Conservation (phyloP, 805 yeast species). For the Naumovozyma castellii region DNA sequence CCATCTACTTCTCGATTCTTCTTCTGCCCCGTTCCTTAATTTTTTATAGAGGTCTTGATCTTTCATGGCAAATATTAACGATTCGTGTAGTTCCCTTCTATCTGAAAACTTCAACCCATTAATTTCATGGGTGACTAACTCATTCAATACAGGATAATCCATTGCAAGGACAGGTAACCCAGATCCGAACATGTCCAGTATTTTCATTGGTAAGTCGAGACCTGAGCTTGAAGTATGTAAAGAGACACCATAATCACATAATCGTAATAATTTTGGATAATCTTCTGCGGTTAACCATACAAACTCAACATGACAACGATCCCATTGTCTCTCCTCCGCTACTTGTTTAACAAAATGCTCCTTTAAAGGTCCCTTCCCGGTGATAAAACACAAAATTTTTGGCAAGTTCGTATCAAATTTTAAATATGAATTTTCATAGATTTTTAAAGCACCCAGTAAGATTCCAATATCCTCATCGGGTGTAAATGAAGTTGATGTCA, state of each 20-base stretch:
- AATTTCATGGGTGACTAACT: conserved; percentile 55
- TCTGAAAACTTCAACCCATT: conserved; percentile 59
- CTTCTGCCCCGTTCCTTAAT: conserved; percentile 58
- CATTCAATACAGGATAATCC: conserved; percentile 65
- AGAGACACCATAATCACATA: conserved; percentile 83
- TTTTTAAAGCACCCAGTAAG: conserved; percentile 56
- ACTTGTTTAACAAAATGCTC: conserved; percentile 42
- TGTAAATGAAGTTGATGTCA: conserved; percentile 88
- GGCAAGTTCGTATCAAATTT: conserved; percentile 30
- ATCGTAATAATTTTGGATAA: conserved; percentile 64
- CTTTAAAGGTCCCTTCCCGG: conserved; percentile 91
- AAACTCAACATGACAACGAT: conserved; percentile 46
- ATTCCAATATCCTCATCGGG: conserved; percentile 84
- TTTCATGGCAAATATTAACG: conserved; percentile 31
- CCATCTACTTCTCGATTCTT: conserved; percentile 69
- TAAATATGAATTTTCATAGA: conserved; percentile 38
- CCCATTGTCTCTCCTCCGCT: conserved; percentile 30
- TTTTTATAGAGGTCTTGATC: conserved; percentile 28
- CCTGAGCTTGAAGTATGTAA: conserved; percentile 90
- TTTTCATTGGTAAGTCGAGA: conserved; percentile 92
- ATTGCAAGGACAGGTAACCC: conserved; percentile 86
- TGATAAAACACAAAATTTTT: conserved; percentile 61
- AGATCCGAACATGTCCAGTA: conserved; percentile 90
- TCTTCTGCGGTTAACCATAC: conserved; percentile 74
- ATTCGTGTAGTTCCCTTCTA: conserved; percentile 37